Evolutionary conservation across 2,329 filamentous ascomycete species (phyloP), one percentile per base, ranked within the genome.

Genomic region (Rutstroemia sp.): DNA sequence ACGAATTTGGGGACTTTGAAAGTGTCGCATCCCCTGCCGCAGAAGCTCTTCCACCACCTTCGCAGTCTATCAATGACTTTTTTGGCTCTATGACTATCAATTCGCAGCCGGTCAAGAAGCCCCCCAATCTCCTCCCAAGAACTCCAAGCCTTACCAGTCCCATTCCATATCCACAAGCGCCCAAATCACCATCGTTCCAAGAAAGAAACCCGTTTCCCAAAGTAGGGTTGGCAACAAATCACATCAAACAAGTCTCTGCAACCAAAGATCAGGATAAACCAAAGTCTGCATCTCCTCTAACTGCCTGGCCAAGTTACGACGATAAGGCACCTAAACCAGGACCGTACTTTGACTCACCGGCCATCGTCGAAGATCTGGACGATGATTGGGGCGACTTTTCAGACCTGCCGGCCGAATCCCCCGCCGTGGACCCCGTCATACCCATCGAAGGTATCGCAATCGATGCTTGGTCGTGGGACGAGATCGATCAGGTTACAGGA

Each of bases 1-100:
- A 85, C 54, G 82, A 86, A 64, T 87, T 85, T 71, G 83, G 85
- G 0, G 84, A 87, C 55, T 88, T 88, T 64, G 83, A 87, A 68
- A 76, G 78, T 46, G 81, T 81, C 16, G 71, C 72, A 34, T 56
- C 60, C 30, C 58, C 57, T 16, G 39, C 53, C n/a, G 64, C 63
- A 52, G 59, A 58, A 25, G 41, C 41, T 62, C 55, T 30, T n/a
- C 49, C 39, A 37, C 53, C 49, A 51, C 48, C 60, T 41, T 55
- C 54, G 42, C 60, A 63, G 34, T 62, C 64, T 21, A 52, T 66
- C n/a, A 68, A 73, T 53, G 69, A 72, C 12, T 58, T 67, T 41
- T 65, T 49, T 60, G 70, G 50, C 60, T 67, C 41, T 59, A 68
- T 55, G 62, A 56, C 58, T 38, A 60, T 60, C 27, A 70, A 65